Base-by-base conservation (phyloP, 2,329 filamentous ascomycete genomes). In the Curvularia verruculosa region DNA sequence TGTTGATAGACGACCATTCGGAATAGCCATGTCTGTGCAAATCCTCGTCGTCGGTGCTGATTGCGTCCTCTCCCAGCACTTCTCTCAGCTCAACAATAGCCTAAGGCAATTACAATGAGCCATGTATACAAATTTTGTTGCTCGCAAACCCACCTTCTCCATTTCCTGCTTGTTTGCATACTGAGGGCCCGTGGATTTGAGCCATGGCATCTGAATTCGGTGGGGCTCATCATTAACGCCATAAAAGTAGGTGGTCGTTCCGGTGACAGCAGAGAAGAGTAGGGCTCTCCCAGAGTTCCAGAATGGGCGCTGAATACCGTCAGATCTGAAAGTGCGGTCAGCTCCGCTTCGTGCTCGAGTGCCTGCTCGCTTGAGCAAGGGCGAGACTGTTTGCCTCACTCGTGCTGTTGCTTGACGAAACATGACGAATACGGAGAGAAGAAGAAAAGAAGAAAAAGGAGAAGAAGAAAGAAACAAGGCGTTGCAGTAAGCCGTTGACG, bases 1-100 rank as follows among this genome's bases (percentile, higher is more conserved):
- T 84, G 67, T 91, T 90, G 65, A 87, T 83, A 0, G 85, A 85
- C 0, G 87, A 89, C 87, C 87, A 90, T 69, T 90, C 88, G 0
- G 87, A 90, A 72, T 85, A 87, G 13, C 88, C 87, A 68, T 91
- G 88, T 44, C 80, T 75, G 19, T 85, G 82, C 2, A 90, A 76
- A 43, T 87, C 86, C 40, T 88, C 86, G 41, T 84, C 79, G 65
- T 91, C 87, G 12, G 84, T 85, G 65, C 81, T 87, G 47, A 91
- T 83, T 1, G 81, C 74, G 50, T 88, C 86, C 37, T 85, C 79
- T 21, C 86, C 86, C 3, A 89, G 73, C 0, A 65, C 59, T 34
- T 61, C 55, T 51, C 80, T 78, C 15, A 89, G 75, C 67, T 88
- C 85, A 0, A 73, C 67, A 58, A 87, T 84, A 5, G 85, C 85